These are phyloP conservation scores for Vigna mungo DNA, from an alignment of 306 rosid genomes.

Conservation along the genomic window DNA sequence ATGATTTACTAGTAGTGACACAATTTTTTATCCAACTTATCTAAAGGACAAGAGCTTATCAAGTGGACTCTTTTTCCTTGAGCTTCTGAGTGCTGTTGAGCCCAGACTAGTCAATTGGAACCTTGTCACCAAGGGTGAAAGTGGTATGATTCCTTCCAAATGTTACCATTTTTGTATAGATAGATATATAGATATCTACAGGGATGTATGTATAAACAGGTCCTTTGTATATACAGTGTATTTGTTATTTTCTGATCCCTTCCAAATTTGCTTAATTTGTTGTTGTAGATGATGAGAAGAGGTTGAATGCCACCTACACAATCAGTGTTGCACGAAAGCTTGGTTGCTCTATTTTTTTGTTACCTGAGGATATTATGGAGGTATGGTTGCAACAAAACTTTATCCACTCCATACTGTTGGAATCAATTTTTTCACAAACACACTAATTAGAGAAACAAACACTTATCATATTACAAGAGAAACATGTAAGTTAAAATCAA, in stretches of 20 bases:
- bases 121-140: conserved; percentile 93
- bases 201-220: neutral
- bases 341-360: conserved; percentile 91
- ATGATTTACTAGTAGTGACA: conserved; percentile 24
- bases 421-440: neutral
- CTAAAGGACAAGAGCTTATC: conserved; percentile 87
- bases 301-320: conserved; percentile 90
- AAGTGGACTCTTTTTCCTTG: conserved; percentile 86
- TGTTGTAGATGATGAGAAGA: conserved; percentile 82
- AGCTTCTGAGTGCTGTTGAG: conserved; percentile 96
- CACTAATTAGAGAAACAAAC: neutral
- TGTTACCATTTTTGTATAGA: neutral
- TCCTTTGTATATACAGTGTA: neutral
- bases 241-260: conserved; percentile 13
- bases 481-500: neutral
- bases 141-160: conserved; percentile 60
- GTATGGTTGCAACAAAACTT: conserved; percentile 49
- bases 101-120: conserved; percentile 98
- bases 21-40: conserved; percentile 28
- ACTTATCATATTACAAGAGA: neutral
- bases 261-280: conserved; percentile 32
- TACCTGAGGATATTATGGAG: conserved; percentile 97
- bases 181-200: neutral
- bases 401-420: neutral
- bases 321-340: conserved; percentile 97